Evolutionary conservation across 768 basidiomycete species (phyloP), one percentile per base, ranked within the genome.

Genomic region (Russula sp.): DNA sequence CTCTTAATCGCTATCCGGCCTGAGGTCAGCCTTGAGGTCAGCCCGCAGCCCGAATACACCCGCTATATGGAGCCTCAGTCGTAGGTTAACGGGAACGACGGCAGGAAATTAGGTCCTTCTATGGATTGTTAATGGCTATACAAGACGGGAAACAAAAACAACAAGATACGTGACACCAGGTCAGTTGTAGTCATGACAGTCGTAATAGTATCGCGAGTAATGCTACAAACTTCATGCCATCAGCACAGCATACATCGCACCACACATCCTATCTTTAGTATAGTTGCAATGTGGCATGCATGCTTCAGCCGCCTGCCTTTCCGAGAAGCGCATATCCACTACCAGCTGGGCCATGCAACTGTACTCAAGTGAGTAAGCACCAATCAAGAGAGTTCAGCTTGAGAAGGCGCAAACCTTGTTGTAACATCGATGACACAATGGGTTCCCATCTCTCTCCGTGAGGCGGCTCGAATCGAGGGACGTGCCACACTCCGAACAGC

Each of bases 341-440:
- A 22, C 88, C 88, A 69, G 82, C 81, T 0, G 88, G 88, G 5
- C 88, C 88, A 67, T 89, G 81, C 61, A 83, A 73, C 89, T 91
- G 65, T 7, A 11, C 42, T 25, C 20, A 8, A 35, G 7, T 10
- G n/a, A 25, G 42, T 43, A 50, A 54, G 56, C 38, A 51, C 54
- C 16, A 36, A 58, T 16, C 35, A 2, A 41, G 16, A 13, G 35
- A 42, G 36, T 32, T 13, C 20, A 47, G 36, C 20, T 11, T 1
- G 42, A 34, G 36, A 42, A 36, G 49, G 62, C 29, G 66, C 67
- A 53, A 38, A 76, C 82, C 83, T 88, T 91, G 61, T 79, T 78
- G 66, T 93, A 89, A 70, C 90, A 93, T 48, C 83, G 77, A 59
- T 81, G 78, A 65, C 90, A 93, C 41, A 83, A 76, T 13, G 87